A percentile compares a stretch with the other conserved stretches of the same genome.
These are phyloP conservation scores for Pythium plurisporium DNA, from an alignment of 352 stramenopile species.

Conservation along the genomic window DNA sequence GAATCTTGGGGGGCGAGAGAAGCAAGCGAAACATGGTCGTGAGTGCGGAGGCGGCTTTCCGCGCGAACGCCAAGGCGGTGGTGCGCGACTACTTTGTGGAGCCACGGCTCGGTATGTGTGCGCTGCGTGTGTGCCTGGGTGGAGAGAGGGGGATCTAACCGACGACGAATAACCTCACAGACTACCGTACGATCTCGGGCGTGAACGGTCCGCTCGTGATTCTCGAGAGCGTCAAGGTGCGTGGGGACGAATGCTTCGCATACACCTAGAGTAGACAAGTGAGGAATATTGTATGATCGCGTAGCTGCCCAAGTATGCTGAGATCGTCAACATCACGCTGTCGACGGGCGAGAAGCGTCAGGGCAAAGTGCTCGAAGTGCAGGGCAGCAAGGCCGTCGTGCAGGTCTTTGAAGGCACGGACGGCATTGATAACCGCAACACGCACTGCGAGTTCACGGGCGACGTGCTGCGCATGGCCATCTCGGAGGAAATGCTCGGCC, in stretches of 20 bases:
- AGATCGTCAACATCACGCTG: conserved; percentile 99
- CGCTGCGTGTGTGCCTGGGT: neutral
- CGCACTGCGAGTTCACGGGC: conserved; percentile 97
- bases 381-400: conserved; percentile 94
- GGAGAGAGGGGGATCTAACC: neutral
- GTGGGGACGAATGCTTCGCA: no score
- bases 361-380: conserved; percentile 95
- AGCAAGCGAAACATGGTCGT: conserved; percentile 33
- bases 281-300: neutral
- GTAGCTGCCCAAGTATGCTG: conserved; percentile 94
- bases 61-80: conserved; percentile 69
- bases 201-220: conserved; percentile 99
- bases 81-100: conserved; percentile 87
- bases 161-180: conserved; percentile 23
- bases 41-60: conserved; percentile 65
- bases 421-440: conserved; percentile 99
- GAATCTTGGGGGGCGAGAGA: conserved; percentile 1
- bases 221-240: conserved; percentile 98
- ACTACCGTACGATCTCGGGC: conserved; percentile 97
- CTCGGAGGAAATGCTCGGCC: conserved; percentile 97
- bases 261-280: no score
- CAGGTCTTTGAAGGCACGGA: conserved; percentile 98
- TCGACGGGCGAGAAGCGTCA: conserved; percentile 94
- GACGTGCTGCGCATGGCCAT: conserved; percentile 99
- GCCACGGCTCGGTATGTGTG: conserved; percentile 63